Conservation (phyloP, 768 basidiomycete species). For the Paxillus rubicundulus region DNA sequence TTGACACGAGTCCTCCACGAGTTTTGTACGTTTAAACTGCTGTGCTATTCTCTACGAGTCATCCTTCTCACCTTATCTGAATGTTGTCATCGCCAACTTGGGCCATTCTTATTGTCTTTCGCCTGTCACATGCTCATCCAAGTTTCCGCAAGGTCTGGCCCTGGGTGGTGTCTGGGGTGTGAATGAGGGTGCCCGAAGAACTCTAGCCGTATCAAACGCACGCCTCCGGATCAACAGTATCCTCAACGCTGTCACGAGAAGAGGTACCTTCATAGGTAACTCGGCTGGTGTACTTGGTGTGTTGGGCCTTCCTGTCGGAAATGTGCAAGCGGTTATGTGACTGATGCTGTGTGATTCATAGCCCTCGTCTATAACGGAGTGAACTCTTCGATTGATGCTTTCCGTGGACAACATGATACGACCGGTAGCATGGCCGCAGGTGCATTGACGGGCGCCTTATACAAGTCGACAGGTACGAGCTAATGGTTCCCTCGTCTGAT, state of each 20-base stretch:
- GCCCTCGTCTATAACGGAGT: constrained; percentile 95
- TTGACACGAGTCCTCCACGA: constrained; percentile 43
- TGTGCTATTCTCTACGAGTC: constrained; percentile 44
- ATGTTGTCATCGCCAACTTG: constrained; percentile 55
- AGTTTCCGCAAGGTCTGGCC: constrained; percentile 76
- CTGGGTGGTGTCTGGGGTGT: constrained; percentile 95
- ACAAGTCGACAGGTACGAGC: constrained; percentile 87
- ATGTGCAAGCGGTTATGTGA: constrained; percentile 33
- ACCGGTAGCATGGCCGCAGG: constrained; percentile 92
- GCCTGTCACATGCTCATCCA: constrained; percentile 73
- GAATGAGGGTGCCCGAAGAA: constrained; percentile 88
- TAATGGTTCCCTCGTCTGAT: constrained; percentile 29
- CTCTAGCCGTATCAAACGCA: constrained; percentile 80
- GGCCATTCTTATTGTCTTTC: constrained; percentile 75
- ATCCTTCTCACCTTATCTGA: constrained; percentile 68
- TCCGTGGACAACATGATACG: constrained; percentile 89
- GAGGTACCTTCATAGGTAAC: constrained; percentile 98
- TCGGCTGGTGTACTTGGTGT: constrained; percentile 95
- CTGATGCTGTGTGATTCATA: constrained; percentile 41
- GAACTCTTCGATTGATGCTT: constrained; percentile 89
- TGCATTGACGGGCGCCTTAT: constrained; percentile 84
- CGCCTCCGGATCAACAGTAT: constrained; percentile 95
- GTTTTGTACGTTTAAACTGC: constrained; percentile 46
- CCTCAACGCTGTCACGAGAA: constrained; percentile 92
- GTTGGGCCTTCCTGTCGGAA: constrained; percentile 41